Evolutionary conservation across 106 monocot genomes (phyloP).

Genomic region (Platanthera guangdongensis): DNA sequence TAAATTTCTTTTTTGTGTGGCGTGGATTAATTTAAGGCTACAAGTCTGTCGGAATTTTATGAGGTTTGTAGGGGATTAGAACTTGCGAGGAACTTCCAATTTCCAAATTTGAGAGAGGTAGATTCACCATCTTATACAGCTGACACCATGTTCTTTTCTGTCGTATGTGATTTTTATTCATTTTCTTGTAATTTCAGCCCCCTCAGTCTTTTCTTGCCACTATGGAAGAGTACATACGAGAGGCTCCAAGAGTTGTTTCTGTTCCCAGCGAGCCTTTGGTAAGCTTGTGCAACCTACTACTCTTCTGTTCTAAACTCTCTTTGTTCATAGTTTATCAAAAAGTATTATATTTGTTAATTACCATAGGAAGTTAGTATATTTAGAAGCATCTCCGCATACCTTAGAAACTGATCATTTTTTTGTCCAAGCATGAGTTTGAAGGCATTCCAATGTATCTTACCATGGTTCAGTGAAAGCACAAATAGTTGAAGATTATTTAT

Average conservation of each 20-base stretch:
- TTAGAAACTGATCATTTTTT: background rate
- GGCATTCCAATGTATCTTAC: background rate
- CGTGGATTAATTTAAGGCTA: slow-evolving; percentile 40
- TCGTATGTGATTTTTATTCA: background rate
- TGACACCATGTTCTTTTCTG: background rate
- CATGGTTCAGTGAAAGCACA: background rate
- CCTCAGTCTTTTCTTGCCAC: slow-evolving; percentile 70
- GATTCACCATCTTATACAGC: background rate
- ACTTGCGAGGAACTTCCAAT: slow-evolving; percentile 92
- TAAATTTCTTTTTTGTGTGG: slow-evolving; percentile 1
- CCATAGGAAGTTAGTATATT: background rate
- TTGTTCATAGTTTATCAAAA: background rate
- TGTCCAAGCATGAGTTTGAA: background rate
- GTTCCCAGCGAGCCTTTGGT: slow-evolving; percentile 48
- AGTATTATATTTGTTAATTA: background rate
- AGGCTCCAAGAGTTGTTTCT: slow-evolving; percentile 62
- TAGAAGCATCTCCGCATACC: background rate
- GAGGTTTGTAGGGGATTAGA: slow-evolving; percentile 84
- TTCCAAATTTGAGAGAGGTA: slow-evolving; percentile 91
- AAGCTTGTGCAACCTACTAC: slow-evolving; percentile 13
- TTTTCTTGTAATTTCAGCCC: slow-evolving; percentile 37
- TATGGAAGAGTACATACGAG: slow-evolving; percentile 76
- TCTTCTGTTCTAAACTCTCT: background rate
- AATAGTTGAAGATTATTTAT: background rate
- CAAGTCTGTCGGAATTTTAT: slow-evolving; percentile 86